A percentile compares a stretch with the other conserved stretches of the same genome.
These are phyloP conservation scores for Fereydounia khargensis DNA, from an alignment of 1,284 basidiomycete genomes.

Conservation along the genomic window DNA sequence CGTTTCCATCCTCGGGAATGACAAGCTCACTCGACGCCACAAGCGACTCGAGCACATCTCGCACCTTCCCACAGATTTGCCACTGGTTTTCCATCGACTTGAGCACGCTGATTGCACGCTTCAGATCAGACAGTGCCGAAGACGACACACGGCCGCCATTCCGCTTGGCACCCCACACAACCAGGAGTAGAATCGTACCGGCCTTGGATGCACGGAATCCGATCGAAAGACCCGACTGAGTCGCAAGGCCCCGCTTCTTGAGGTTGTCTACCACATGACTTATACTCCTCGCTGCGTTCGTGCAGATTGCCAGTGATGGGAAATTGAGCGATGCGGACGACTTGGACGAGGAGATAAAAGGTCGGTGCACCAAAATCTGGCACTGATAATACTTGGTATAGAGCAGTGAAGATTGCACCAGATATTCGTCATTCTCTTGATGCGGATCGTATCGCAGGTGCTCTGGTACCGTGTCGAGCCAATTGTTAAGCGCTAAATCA, in stretches of 20 bases:
- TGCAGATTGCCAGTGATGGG: constrained; percentile 49
- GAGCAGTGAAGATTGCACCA: constrained; percentile 37
- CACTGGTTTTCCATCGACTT: constrained; percentile 31
- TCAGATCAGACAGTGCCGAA: constrained; percentile 35
- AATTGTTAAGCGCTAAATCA: constrained; percentile 47
- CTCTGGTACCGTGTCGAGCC: constrained; percentile 41
- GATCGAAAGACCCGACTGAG: constrained; percentile 7
- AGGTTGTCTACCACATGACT: constrained; percentile 38
- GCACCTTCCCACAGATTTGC: constrained; percentile 32
- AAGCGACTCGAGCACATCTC: constrained; percentile 29
- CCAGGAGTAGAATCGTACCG: constrained; percentile 35
- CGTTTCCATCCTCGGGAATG: constrained; percentile 6
- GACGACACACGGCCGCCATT: constrained; percentile 33
- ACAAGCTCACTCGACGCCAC: constrained; percentile 23
- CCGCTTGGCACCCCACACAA: constrained; percentile 39
- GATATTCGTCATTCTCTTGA: constrained; percentile 32
- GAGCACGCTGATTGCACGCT: constrained; percentile 37
- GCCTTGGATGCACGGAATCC: constrained; percentile 23
- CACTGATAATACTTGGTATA: constrained; percentile 44
- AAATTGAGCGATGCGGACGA: constrained; percentile 41
- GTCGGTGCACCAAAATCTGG: constrained; percentile 48
- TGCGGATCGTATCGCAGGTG: constrained; percentile 43
- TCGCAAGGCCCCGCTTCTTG: constrained; percentile 20
- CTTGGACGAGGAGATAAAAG: constrained; percentile 45
- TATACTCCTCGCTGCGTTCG: constrained; percentile 46